These are phyloP conservation scores for Pelargonium cotyledonis DNA, from an alignment of 441 rosid genomes.

Conservation along the genomic window DNA sequence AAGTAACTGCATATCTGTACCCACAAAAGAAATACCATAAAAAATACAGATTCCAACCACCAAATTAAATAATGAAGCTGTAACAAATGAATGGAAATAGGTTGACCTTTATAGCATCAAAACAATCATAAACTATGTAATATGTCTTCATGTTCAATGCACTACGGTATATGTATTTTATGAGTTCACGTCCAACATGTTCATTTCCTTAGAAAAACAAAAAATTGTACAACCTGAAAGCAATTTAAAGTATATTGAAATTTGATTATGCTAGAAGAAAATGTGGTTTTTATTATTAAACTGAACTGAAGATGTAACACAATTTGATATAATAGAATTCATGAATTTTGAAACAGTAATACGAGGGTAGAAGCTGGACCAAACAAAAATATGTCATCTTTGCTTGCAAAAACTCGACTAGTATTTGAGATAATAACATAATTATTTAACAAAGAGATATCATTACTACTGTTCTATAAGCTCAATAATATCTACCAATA, in stretches of 20 bases:
- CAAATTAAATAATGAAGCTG: neutral
- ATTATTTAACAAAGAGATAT: neutral
- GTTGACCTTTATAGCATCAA: neutral
- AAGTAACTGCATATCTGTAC: no score
- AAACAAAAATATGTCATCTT: neutral
- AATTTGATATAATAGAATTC: neutral
- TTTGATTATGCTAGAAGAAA: neutral
- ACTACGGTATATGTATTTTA: neutral
- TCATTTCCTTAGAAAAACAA: neutral
- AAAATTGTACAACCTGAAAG: neutral
- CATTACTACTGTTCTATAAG: neutral
- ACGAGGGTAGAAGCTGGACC: neutral
- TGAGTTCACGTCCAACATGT: constrained; percentile 6
- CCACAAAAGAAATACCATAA: neutral
- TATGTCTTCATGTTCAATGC: neutral
- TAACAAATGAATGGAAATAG: neutral
- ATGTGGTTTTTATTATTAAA: neutral
- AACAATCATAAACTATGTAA: neutral
- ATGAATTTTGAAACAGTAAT: neutral
- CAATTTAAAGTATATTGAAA: neutral
- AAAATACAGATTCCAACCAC: neutral
- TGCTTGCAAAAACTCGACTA: neutral
- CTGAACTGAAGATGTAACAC: neutral
- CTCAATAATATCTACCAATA: neutral
- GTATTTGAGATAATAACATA: neutral